Conservation (phyloP, 2,329 filamentous ascomycete species). For the Verticillium klebahnii region DNA sequence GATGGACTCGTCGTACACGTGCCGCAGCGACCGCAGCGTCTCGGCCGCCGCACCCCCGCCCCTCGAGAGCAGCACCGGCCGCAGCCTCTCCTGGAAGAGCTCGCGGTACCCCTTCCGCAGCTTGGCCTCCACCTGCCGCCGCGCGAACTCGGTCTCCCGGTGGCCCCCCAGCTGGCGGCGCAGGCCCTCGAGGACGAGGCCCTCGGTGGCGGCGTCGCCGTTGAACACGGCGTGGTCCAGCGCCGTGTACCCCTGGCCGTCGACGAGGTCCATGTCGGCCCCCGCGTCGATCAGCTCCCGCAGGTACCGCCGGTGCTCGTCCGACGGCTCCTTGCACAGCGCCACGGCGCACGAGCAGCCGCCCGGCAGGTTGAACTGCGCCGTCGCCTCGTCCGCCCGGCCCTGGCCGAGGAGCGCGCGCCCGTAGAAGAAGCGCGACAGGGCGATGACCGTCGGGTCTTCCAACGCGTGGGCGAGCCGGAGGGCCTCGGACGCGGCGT, state of each 20-base stretch:
- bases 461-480: constrained; percentile 8
- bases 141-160: neutral
- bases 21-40: constrained; percentile 14
- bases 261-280: constrained; percentile 23
- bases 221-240: constrained; percentile 31
- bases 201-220: constrained; percentile 17
- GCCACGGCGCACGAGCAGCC: constrained; percentile 27
- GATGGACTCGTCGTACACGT: constrained; percentile 17
- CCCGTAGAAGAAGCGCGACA: constrained; percentile 27
- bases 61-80: constrained; percentile 22
- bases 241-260: constrained; percentile 29
- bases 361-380: constrained; percentile 20
- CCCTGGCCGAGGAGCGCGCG: constrained; percentile 20
- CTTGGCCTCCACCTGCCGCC: constrained; percentile 15
- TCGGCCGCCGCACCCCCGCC: constrained; percentile 9
- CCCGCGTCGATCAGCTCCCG: constrained; percentile 24
- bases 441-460: constrained; percentile 22
- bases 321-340: constrained; percentile 31
- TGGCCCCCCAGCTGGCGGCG: constrained; percentile 5
- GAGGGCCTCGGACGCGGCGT: constrained; percentile 10
- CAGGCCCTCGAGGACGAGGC: constrained; percentile 22
- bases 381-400: constrained; percentile 17
- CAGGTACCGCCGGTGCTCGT: constrained; percentile 28
- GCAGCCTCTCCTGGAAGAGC: constrained; percentile 29
- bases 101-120: constrained; percentile 29